Evolutionary conservation across 225 moss, liverwort and hornwort species (phyloP), one percentile per base, ranked within the genome.

Genomic region (Polytrichum formosum): DNA sequence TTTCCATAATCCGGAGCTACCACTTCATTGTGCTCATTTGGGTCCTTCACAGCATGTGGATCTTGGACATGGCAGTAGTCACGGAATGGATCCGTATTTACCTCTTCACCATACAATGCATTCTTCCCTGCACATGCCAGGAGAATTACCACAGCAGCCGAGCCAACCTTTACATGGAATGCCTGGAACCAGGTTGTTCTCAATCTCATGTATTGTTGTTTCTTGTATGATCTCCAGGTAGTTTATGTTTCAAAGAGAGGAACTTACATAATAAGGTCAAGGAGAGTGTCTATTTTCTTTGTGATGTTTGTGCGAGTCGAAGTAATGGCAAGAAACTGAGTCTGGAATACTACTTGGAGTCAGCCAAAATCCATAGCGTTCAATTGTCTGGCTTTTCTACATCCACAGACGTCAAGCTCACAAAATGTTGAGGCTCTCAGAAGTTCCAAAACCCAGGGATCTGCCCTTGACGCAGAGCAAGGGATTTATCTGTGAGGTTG

Each of bases 181-280:
- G 29, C 78, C 89, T 67, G 90, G 86, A 67, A 90, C 81, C 77
- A 88, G 93, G 91, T 96, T 79, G 55, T 79, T 76, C 20, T 59
- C 54, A n/a, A 46, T 10, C 46, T 46, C 46, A 13, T 46, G 4
- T 59, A 63, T 46, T 18, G 20, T 31, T 30, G 55, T 26, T 71
- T 67, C 31, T 33, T 67, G 25, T 19, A 33, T 31, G 37, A 26
- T 35, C 21, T 67, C 35, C 33, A 28, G n/a, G 67, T 30, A n/a
- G 9, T 13, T 5, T 33, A 28, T 31, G 31, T 31, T 31, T 31
- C 46, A 46, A 46, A 46, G 46, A 46, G 13, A 46, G 46, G 13
- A 46, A 13, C 46, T 46, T 46, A 46, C 46, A 37, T 37, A 37
- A 37, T 9, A 46, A 13, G 65, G 19, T 22, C 3, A 65, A 5